Base-by-base conservation (phyloP, 495 filamentous ascomycete genomes). In the Lasiosphaeria miniovina region DNA sequence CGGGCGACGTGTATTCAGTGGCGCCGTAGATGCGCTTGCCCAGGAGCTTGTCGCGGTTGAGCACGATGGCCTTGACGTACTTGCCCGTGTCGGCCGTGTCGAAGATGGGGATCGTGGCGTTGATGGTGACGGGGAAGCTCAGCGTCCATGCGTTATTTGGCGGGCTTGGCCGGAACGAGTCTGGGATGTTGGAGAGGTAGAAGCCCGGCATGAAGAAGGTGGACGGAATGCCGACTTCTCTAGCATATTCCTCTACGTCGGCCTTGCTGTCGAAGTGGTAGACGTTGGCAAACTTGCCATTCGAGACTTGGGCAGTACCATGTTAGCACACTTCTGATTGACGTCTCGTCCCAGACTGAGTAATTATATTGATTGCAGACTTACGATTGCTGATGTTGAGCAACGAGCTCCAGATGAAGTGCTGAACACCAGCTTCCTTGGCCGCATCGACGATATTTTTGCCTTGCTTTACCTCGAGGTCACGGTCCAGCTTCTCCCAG, bases 231-330 rank as follows among this genome's bases (percentile, higher is more conserved):
- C 72, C 77, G 10, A 72, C 53, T 1, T 45, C 10, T 43, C 76
- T 72, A 55, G 86, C 79, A 67, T 88, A 87, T 15, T 81, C 69
- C 50, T 83, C 85, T 8, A 88, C 75, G 2, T 75, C 59, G 24
- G 84, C 83, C 68, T 88, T 89, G 58, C 65, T 62, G 68, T 88
- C 85, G 62, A 87, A 90, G 67, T 88, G 84, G 34, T 75, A 68
- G 34, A 88, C 79, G 55, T 83, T 65, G n/a, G 69, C 54, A 10
- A 81, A 73, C 50, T 70, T 72, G 15, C 82, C 82, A 32, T 74
- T 68, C 41, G 70, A 67, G 17, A 83, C 38, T 41, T 24, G 24
- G 38, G 38, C 1, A 41, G 70, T 74, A 62, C 59, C 48, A 14
- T 54, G 34, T 56, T 36, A 57, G 46, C 56, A 31, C 33, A 33